phyloP scores from a whole-genome alignment of 208 protist species.

The Trypanosoma brucei region DNA sequence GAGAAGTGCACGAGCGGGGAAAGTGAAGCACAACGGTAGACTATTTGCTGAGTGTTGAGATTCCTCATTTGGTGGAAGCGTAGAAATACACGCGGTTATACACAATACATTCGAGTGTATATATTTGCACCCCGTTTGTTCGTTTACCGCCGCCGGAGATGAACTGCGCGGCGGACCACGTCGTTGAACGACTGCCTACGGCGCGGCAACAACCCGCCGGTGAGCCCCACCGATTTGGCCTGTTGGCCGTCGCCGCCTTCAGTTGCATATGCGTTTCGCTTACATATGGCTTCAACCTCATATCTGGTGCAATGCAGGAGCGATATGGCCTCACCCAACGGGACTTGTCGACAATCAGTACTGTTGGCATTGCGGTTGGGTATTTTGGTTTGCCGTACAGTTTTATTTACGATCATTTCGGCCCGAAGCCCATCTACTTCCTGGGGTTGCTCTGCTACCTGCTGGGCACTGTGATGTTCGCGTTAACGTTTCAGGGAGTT shows the following conservation, averaged over 20 bases:
- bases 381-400: constrained; percentile 49
- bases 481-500: constrained; percentile 28
- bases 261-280: not conserved
- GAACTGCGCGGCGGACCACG: not conserved
- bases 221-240: not conserved
- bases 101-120: too few species aligned
- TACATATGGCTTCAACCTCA: constrained; percentile 41
- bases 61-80: too few species aligned
- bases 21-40: too few species aligned
- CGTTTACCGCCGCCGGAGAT: too few species aligned
- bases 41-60: too few species aligned
- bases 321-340: constrained; percentile 34
- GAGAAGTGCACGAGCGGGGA: too few species aligned
- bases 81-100: too few species aligned
- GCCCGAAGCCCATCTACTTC: constrained; percentile 44
- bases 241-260: not conserved
- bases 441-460: constrained; percentile 31
- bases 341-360: constrained; percentile 50
- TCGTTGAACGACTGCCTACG: not conserved
- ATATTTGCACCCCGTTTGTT: too few species aligned
- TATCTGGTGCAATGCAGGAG: constrained; percentile 29
- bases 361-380: constrained; percentile 50
- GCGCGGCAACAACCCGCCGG: not conserved
- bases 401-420: constrained; percentile 50
- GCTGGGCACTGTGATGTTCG: constrained; percentile 33